These are phyloP conservation scores for Suhomyces pyralidae DNA, from an alignment of 805 yeast species.

Conservation along the genomic window DNA sequence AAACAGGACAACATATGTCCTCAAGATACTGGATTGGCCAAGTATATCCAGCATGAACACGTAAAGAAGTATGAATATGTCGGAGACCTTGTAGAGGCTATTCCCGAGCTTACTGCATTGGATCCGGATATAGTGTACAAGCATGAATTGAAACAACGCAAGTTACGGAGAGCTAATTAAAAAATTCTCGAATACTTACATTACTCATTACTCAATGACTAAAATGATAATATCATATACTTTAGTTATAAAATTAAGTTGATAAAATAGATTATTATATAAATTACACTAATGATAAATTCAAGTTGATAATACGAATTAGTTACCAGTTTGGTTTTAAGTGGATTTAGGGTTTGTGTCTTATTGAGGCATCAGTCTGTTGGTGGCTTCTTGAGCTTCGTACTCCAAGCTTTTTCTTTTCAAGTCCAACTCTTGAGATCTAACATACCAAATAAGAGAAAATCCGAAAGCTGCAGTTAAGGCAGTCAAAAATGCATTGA, in stretches of 20 bases:
- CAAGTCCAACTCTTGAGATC: constrained; percentile 37
- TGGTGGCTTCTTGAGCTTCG: constrained; percentile 63
- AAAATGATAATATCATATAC: background rate
- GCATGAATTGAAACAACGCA: constrained; percentile 13
- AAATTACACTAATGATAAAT: background rate
- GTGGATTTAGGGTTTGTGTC: too few species aligned
- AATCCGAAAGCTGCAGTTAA: constrained; percentile 54
- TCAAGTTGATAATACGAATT: background rate
- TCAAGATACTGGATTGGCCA: background rate
- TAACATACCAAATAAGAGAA: constrained; percentile 43
- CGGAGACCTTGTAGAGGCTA: constrained; percentile 1
- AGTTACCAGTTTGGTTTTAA: background rate
- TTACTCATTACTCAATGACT: background rate
- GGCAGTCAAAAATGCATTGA: constrained; percentile 55
- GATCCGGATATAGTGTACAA: constrained; percentile 23
- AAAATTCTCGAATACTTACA: background rate
- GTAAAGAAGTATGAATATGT: background rate
- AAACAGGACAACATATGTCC: background rate
- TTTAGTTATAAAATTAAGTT: too few species aligned
- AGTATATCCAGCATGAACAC: background rate
- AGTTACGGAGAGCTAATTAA: constrained; percentile 1
- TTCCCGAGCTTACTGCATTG: constrained; percentile 25
- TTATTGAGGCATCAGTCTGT: constrained; percentile 42
- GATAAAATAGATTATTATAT: background rate
- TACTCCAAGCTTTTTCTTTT: constrained; percentile 52